Conservation (phyloP, 1,139 yeast species). For the Candida mesenterica region DNA sequence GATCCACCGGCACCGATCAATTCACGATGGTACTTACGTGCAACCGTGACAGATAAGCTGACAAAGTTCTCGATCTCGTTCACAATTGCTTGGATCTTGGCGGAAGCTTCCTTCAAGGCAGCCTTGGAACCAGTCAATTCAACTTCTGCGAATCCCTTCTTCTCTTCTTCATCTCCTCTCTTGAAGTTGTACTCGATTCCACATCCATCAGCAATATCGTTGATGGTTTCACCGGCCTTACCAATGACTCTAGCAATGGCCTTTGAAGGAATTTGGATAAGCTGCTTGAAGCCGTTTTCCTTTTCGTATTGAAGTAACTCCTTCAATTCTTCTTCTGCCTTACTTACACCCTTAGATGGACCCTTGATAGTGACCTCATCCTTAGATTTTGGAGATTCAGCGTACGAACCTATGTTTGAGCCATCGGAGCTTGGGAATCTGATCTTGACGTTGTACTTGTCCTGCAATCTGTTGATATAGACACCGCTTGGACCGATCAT, state of each 20-base stretch:
- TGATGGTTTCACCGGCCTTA: conserved; percentile 80
- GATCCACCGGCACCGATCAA: conserved; percentile 84
- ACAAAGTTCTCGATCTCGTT: conserved; percentile 66
- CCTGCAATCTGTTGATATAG: conserved; percentile 82
- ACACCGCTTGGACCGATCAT: conserved; percentile 84
- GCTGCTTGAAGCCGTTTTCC: conserved; percentile 74
- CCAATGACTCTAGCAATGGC: conserved; percentile 88
- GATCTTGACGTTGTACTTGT: conserved; percentile 81
- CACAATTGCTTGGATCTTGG: conserved; percentile 61
- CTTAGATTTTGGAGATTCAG: conserved; percentile 39
- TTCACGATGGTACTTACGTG: conserved; percentile 74
- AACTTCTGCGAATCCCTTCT: conserved; percentile 51
- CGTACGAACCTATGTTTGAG: conserved; percentile 23
- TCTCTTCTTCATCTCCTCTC: conserved; percentile 46
- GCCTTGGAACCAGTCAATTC: conserved; percentile 77
- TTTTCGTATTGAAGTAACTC: conserved; percentile 85
- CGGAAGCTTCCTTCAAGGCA: conserved; percentile 74
- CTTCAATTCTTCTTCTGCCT: conserved; percentile 81
- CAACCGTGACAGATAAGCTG: conserved; percentile 63
- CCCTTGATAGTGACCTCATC: conserved; percentile 84
- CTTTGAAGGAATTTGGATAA: conserved; percentile 63
- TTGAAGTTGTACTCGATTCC: conserved; percentile 73
- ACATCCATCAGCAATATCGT: conserved; percentile 75
- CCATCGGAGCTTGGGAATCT: conserved; percentile 60
- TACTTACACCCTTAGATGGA: conserved; percentile 84